A percentile compares a stretch with the other conserved stretches of the same genome.
Evolutionary conservation across 2,329 filamentous ascomycete genomes (phyloP).

Genomic region (Phialemonium atrogriseum): DNA sequence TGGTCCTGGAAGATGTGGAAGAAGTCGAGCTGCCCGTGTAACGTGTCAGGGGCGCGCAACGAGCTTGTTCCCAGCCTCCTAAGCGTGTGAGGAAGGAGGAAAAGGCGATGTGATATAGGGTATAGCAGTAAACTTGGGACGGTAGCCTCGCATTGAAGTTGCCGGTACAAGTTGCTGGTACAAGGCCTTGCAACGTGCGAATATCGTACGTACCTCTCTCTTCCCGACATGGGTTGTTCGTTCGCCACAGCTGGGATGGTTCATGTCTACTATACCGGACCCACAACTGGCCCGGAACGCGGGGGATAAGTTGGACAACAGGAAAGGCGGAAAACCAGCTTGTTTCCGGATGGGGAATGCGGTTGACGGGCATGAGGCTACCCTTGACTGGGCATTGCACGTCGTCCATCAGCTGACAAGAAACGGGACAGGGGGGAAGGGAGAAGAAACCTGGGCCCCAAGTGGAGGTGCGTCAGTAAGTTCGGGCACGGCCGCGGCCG

Average conservation of each 20-base stretch:
- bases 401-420: constrained; percentile 3
- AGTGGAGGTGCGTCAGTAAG: not conserved
- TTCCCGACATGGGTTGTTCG: too few species aligned
- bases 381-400: not conserved
- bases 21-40: too few species aligned
- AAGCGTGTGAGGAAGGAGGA: not conserved
- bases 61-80: not conserved
- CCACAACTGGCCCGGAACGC: not conserved
- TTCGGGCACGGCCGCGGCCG: not conserved
- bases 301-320: not conserved
- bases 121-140: constrained; percentile 1
- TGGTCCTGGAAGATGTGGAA: too few species aligned
- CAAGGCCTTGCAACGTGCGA: constrained; percentile 4
- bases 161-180: constrained; percentile 8
- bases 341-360: constrained; percentile 4
- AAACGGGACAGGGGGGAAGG: not conserved
- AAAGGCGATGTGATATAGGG: constrained; percentile 6
- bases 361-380: not conserved
- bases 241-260: too few species aligned
- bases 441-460: not conserved
- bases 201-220: not conserved
- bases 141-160: constrained; percentile 4
- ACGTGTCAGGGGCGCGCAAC: constrained; percentile 5
- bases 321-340: constrained; percentile 1
- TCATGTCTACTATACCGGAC: too few species aligned